phyloP scores from a whole-genome alignment of 352 stramenopile species.

The Phytophthora colocasiae region DNA sequence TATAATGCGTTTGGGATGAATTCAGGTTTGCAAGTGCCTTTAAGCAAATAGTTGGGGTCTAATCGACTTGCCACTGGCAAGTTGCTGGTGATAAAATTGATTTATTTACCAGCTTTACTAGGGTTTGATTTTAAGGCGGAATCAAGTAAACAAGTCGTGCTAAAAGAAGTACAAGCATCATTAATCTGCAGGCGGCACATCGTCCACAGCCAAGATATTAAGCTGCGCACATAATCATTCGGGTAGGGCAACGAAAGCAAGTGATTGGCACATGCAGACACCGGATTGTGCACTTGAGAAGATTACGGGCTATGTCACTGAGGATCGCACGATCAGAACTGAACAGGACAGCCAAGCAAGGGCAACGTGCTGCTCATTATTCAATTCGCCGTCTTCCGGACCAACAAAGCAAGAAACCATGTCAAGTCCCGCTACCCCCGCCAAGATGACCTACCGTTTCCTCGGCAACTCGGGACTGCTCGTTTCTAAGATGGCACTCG shows the following conservation, averaged over 20 bases:
- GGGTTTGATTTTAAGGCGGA: too few relatives aligned
- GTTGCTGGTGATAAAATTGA: neutral
- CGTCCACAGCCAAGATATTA: too few relatives aligned
- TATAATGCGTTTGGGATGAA: neutral
- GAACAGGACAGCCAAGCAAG: neutral
- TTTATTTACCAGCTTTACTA: neutral
- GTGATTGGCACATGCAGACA: conserved; percentile 1
- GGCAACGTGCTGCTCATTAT: conserved; percentile 7
- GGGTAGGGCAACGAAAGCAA: neutral
- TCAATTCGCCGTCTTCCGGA: neutral
- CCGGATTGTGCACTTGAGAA: conserved; percentile 4
- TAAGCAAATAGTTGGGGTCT: too few relatives aligned
- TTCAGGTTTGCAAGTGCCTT: too few relatives aligned
- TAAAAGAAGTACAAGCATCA: too few relatives aligned
- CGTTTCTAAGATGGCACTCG: conserved; percentile 26
- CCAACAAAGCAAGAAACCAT: conserved; percentile 6
- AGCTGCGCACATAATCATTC: too few relatives aligned
- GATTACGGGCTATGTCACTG: conserved; percentile 1
- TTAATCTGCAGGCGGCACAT: too few relatives aligned
- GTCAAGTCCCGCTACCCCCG: neutral
- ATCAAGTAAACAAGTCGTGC: too few relatives aligned
- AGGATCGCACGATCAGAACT: neutral
- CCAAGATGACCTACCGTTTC: conserved; percentile 31
- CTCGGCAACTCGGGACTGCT: conserved; percentile 23
- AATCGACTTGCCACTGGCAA: neutral